Percentiles rank a stretch among this genome's conserved stretches.
Conservation (phyloP, 2,329 filamentous ascomycete species). For the Venturia aucupariae region DNA sequence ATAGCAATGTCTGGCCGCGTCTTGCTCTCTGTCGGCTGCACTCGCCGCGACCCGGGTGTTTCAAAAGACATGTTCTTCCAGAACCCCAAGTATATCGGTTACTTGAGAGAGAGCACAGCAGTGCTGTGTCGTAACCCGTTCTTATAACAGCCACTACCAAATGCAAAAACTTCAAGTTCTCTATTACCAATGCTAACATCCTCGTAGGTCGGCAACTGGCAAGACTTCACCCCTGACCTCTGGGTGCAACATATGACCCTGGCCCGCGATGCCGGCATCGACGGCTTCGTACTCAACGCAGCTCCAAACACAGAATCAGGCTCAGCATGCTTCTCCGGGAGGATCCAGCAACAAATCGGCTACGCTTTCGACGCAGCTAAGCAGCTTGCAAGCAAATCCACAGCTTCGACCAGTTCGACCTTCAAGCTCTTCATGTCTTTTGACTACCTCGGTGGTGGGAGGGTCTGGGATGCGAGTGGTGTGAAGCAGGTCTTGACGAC, state of each 20-base stretch:
- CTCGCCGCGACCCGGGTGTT: too few species aligned
- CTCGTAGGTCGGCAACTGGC: not conserved
- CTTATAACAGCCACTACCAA: too few species aligned
- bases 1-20: too few species aligned
- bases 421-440: slow-evolving; percentile 37
- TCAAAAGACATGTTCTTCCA: too few species aligned
- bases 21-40: too few species aligned
- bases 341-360: slow-evolving; percentile 19
- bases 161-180: too few species aligned
- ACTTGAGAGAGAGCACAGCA: too few species aligned
- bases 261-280: slow-evolving; percentile 30
- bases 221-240: not conserved
- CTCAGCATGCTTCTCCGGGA: slow-evolving; percentile 18
- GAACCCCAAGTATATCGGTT: too few species aligned
- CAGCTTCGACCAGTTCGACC: slow-evolving; percentile 23
- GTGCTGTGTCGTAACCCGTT: too few species aligned
- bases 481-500: slow-evolving; percentile 17
- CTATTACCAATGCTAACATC: not conserved
- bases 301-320: slow-evolving; percentile 17
- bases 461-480: not conserved
- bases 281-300: slow-evolving; percentile 34
- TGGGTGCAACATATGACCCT: slow-evolving; percentile 23
- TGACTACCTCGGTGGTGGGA: slow-evolving; percentile 11
- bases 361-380: not conserved
- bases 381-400: not conserved